phyloP scores from a whole-genome alignment of 306 rosid species.

The Castanopsis chinensis region DNA sequence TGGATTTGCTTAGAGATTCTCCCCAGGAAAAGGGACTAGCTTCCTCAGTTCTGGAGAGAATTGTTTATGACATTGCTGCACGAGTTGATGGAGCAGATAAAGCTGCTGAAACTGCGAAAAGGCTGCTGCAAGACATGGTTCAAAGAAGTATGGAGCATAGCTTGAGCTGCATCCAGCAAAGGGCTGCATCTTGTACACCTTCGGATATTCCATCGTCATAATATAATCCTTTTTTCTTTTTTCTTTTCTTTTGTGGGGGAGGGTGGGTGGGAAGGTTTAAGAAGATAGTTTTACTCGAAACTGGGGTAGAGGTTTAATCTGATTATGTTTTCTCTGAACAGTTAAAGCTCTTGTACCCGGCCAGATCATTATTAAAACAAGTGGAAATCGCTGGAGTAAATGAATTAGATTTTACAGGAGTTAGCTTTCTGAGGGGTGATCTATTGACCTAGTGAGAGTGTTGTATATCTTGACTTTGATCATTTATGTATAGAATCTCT shows the following conservation, averaged over 20 bases:
- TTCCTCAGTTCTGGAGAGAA: constrained; percentile 65
- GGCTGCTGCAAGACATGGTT: constrained; percentile 74
- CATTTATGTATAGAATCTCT: constrained; percentile 25
- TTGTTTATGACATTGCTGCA: constrained; percentile 71
- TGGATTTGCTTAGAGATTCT: constrained; percentile 83
- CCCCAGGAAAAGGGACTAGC: constrained; percentile 60
- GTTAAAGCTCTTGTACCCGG: constrained; percentile 17
- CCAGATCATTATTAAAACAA: constrained; percentile 19
- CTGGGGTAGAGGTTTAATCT: constrained; percentile 33
- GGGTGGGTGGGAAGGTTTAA: background rate
- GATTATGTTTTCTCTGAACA: constrained; percentile 41
- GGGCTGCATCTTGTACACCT: constrained; percentile 55
- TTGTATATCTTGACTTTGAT: constrained; percentile 25
- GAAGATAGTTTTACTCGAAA: background rate
- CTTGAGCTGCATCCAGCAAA: constrained; percentile 51
- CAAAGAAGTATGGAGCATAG: constrained; percentile 71
- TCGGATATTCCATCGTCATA: constrained; percentile 43
- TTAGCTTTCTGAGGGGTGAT: constrained; percentile 32
- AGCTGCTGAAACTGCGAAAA: constrained; percentile 78
- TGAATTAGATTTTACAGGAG: constrained; percentile 35
- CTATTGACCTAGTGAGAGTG: constrained; percentile 25
- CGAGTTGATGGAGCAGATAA: constrained; percentile 75
- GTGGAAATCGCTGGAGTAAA: constrained; percentile 26
- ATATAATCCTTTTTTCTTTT: constrained; percentile 11
- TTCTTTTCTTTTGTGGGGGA: background rate